Percentiles rank a stretch among this genome's conserved stretches.
Conservation (phyloP, 192 early-diverging fungal species). For the Pecoramyces ruminantium region DNA sequence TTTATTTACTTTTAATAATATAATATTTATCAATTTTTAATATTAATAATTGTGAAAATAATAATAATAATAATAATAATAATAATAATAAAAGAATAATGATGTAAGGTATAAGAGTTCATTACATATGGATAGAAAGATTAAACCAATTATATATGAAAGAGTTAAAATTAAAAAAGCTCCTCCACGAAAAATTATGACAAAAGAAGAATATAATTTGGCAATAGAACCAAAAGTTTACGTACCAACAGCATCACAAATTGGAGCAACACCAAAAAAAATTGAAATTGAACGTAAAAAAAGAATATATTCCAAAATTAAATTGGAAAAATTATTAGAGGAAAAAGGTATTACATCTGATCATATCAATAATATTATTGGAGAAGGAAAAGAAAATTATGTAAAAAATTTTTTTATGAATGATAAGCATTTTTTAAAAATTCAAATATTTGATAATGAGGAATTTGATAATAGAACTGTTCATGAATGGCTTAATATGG, state of each 20-base stretch:
- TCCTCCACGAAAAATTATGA: background rate
- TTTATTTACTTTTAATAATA: too few species aligned
- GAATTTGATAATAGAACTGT: background rate
- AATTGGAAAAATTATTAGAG: background rate
- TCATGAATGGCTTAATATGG: background rate
- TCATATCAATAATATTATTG: background rate
- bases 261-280: background rate
- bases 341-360: background rate
- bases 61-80: too few species aligned
- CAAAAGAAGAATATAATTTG: background rate
- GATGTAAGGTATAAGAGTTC: background rate
- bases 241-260: background rate
- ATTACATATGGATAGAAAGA: background rate
- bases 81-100: background rate
- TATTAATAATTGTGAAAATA: too few species aligned
- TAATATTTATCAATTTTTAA: too few species aligned
- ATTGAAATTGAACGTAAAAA: background rate
- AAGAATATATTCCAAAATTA: background rate
- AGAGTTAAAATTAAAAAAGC: background rate
- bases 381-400: background rate
- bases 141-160: background rate
- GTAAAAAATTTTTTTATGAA: background rate
- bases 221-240: background rate
- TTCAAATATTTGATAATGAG: background rate
- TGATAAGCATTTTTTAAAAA: background rate